phyloP scores from a whole-genome alignment of 331 rosid genomes.

The Quercus lobata region DNA sequence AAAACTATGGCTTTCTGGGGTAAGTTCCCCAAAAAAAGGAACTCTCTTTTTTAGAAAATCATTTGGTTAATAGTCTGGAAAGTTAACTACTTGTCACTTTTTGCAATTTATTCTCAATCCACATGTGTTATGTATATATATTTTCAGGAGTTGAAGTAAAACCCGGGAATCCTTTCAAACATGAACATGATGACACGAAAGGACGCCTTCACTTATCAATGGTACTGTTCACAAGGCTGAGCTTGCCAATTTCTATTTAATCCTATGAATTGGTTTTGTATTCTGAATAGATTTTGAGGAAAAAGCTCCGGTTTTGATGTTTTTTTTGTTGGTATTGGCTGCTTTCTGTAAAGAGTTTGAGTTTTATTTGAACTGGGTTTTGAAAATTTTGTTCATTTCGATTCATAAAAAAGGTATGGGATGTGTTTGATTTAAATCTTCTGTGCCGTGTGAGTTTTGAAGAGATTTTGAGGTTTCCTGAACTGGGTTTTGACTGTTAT shows the following conservation, averaged over 20 bases:
- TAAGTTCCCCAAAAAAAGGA: background rate
- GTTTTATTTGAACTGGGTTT: background rate
- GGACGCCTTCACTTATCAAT: slow-evolving; percentile 88
- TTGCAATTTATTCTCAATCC: background rate
- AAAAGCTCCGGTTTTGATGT: background rate
- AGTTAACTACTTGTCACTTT: background rate
- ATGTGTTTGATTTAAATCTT: background rate
- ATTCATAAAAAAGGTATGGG: background rate
- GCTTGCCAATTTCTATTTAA: background rate
- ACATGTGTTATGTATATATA: background rate
- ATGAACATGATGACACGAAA: slow-evolving; percentile 35
- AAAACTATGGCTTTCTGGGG: slow-evolving; percentile 70
- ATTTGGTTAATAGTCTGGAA: too few relatives aligned
- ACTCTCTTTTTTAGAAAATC: too few relatives aligned
- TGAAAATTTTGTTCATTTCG: background rate
- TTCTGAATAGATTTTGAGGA: background rate
- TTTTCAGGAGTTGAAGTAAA: slow-evolving; percentile 79
- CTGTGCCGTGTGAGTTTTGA: background rate
- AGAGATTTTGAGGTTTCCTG: slow-evolving; percentile 4
- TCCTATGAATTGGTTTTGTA: background rate
- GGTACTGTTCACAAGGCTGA: slow-evolving; percentile 32
- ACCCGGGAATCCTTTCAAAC: slow-evolving; percentile 78
- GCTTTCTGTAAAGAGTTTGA: background rate
- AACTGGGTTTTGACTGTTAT: background rate
- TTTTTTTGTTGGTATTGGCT: background rate